phyloP scores from a whole-genome alignment of 257 asterid species.

The Solanum tarapatanum region DNA sequence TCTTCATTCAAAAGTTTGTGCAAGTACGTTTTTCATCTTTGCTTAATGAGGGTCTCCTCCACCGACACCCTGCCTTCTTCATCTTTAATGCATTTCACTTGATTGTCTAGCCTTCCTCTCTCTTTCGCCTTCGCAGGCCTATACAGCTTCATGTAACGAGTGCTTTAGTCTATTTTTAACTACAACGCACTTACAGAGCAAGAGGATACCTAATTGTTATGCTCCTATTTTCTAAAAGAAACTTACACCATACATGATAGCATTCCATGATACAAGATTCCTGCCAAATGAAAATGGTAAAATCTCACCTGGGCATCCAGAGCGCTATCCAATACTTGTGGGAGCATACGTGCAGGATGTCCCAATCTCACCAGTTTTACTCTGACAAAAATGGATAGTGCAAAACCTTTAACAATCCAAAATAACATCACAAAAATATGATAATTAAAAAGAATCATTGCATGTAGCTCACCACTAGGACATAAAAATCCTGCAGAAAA shows the following conservation, averaged over 20 bases:
- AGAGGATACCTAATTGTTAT: not conserved
- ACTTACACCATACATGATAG: not conserved
- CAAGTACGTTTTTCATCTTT: too few relatives aligned
- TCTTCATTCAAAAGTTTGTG: not conserved
- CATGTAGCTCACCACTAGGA: not conserved
- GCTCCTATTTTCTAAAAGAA: not conserved
- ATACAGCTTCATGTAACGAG: not conserved
- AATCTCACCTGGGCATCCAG: slow-evolving; percentile 79
- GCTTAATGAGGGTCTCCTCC: not conserved
- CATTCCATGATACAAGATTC: slow-evolving; percentile 2
- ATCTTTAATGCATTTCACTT: not conserved
- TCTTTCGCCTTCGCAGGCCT: not conserved
- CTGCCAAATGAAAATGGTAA: slow-evolving; percentile 3
- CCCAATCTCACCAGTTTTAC: slow-evolving; percentile 94
- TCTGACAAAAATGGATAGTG: slow-evolving; percentile 22
- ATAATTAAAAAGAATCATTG: not conserved
- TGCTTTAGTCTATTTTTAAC: not conserved
- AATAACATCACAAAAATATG: not conserved
- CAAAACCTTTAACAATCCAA: not conserved
- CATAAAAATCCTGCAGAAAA: not conserved
- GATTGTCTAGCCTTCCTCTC: not conserved
- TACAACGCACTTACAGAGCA: not conserved
- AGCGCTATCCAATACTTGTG: slow-evolving; percentile 90
- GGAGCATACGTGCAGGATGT: slow-evolving; percentile 97
- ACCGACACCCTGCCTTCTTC: not conserved